Percentiles rank a stretch among this genome's conserved stretches.
phyloP scores from a whole-genome alignment of 2,329 filamentous ascomycete genomes.

The Pseudogymnoascus sp. region DNA sequence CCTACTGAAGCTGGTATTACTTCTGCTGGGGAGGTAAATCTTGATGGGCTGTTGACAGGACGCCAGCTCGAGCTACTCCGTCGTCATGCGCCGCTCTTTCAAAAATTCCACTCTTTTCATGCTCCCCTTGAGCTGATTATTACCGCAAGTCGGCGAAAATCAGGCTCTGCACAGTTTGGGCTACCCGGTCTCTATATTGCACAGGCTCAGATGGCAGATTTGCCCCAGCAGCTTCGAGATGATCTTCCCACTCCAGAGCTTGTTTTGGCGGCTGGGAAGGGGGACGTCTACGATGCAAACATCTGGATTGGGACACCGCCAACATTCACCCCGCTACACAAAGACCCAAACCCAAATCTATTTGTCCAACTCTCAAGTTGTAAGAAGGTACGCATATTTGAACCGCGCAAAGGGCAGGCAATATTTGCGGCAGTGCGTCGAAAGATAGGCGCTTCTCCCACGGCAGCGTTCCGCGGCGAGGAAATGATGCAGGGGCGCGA shows the following conservation, averaged over 20 bases:
- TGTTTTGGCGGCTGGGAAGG: slow-evolving; percentile 54
- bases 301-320: slow-evolving; percentile 83
- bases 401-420: slow-evolving; percentile 51
- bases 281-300: slow-evolving; percentile 79
- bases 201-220: slow-evolving; percentile 62
- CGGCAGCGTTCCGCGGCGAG: slow-evolving; percentile 50
- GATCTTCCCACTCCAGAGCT: slow-evolving; percentile 62
- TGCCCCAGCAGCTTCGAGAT: slow-evolving; percentile 52
- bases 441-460: slow-evolving; percentile 32
- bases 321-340: slow-evolving; percentile 83
- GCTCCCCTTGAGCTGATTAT: slow-evolving; percentile 31
- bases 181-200: slow-evolving; percentile 65
- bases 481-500: slow-evolving; percentile 90
- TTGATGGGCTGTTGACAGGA: not conserved
- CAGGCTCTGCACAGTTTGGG: not conserved
- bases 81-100: not conserved
- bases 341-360: slow-evolving; percentile 88
- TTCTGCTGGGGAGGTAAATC: not conserved
- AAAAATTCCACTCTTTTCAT: slow-evolving; percentile 37
- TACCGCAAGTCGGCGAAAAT: slow-evolving; percentile 12
- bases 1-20: not conserved
- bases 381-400: slow-evolving; percentile 66
- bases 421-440: slow-evolving; percentile 50
- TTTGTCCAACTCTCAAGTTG: slow-evolving; percentile 71
- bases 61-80: not conserved